These are phyloP conservation scores for Skeletonema costatum DNA, from an alignment of 108 stramenopile species.

Conservation along the genomic window DNA sequence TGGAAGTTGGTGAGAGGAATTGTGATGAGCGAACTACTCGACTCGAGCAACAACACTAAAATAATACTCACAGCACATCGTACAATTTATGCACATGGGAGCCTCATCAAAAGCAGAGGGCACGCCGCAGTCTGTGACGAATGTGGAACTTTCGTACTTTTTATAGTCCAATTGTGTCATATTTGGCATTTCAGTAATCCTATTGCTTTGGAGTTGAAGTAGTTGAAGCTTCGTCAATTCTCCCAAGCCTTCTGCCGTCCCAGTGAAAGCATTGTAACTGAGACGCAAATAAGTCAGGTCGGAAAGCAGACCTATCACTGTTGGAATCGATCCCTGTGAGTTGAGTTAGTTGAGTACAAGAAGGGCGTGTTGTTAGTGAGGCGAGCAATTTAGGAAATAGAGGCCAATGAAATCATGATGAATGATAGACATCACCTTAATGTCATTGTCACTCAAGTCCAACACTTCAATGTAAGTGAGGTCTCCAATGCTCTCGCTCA, in stretches of 20 bases:
- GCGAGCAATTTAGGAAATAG: neutral
- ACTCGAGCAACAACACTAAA: neutral
- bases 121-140: conserved; percentile 34
- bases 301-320: conserved; percentile 46
- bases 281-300: conserved; percentile 51
- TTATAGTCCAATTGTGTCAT: neutral
- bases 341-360: neutral
- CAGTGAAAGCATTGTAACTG: conserved; percentile 55
- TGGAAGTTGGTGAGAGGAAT: neutral
- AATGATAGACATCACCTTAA: conserved; percentile 4
- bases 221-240: conserved; percentile 6
- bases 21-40: neutral
- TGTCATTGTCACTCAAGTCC: conserved; percentile 55
- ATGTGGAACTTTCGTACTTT: neutral
- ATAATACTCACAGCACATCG: conserved; percentile 32
- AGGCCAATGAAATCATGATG: too few species aligned
- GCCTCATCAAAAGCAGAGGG: conserved; percentile 27
- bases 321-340: conserved; percentile 56
- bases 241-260: conserved; percentile 3
- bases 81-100: conserved; percentile 15
- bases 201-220: neutral
- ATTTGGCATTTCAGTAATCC: neutral
- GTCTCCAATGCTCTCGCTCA: conserved; percentile 53
- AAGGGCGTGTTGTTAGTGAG: neutral
- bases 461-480: conserved; percentile 52